Base-by-base conservation (phyloP, 2,329 filamentous ascomycete genomes). In the Chaetomium sp. region DNA sequence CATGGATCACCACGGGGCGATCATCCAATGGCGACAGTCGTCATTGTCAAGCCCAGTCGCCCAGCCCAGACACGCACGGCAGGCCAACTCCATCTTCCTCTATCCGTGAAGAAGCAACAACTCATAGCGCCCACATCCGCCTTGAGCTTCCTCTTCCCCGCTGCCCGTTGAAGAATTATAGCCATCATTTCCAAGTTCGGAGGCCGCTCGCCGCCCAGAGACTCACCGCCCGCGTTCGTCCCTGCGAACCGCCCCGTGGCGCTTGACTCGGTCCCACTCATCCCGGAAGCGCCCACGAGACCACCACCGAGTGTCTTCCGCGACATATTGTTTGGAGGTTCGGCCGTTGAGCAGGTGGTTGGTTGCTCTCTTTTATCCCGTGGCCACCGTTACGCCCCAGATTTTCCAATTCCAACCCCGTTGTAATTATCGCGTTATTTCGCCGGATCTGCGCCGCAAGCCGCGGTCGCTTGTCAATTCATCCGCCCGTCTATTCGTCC, bases 21-120 rank as follows among this genome's bases (percentile, higher is more conserved):
- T 57, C 49, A 52, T 42, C 57, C 54, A 59, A 59, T 57, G 27
- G 46, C 53, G 52, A 57, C 54, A 37, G 19, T 57, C 58, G 53
- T 59, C 53, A 57, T 53, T 49, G 42, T 53, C 35, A 53, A 53
- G 45, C 37, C 19, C 19, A 27, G 19, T n/a, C n/a, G n/a, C n/a
- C n/a, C n/a, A n/a, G n/a, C n/a, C 19, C 19, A 27, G 19, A 27
- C 19, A 27, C 19, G 19, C 19, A 27, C 19, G 19, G 19, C 19
- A 27, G 19, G 19, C 19, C 19, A 27, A 27, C 19, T 27, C 19
- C 19, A 27, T 27, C 19, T 27, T 27, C 19, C 19, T 11, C 27
- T 3, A 19, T 6, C 43, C 19, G 4, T 12, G 6, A 45, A 35
- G 36, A 35, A 37, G 34, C 45, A 19, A 48, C 33, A 11, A 10